Conservation (phyloP, 2,329 filamentous ascomycete species). For the Fusarium nurragi region DNA sequence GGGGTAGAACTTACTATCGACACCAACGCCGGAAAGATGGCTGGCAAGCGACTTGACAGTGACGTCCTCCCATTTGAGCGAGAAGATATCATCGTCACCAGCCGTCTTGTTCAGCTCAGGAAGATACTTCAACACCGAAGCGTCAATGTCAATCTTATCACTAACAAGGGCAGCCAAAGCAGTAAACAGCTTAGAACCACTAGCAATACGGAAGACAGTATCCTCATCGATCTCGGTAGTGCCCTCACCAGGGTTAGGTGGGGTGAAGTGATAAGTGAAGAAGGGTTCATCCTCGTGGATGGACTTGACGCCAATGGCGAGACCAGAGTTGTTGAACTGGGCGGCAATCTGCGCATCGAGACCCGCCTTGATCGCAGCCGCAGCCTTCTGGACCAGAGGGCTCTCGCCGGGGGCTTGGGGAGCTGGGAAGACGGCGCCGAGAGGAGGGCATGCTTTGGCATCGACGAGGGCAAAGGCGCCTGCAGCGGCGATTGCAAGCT, state of each 20-base stretch:
- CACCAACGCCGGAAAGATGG: constrained; percentile 56
- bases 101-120: constrained; percentile 48
- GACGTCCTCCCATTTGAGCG: constrained; percentile 58
- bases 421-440: constrained; percentile 54
- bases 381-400: constrained; percentile 43
- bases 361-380: constrained; percentile 31
- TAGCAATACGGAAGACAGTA: constrained; percentile 50
- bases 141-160: constrained; percentile 49
- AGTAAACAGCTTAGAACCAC: constrained; percentile 49
- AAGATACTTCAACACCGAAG: constrained; percentile 57
- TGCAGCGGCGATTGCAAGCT: constrained; percentile 26
- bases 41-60: constrained; percentile 57
- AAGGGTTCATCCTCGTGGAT: constrained; percentile 52
- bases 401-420: constrained; percentile 49
- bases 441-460: constrained; percentile 53
- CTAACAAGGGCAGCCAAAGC: constrained; percentile 47
- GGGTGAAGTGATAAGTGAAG: constrained; percentile 55
- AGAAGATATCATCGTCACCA: constrained; percentile 44
- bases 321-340: constrained; percentile 46
- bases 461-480: constrained; percentile 30
- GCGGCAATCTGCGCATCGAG: constrained; percentile 44
- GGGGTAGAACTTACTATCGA: constrained; percentile 45
- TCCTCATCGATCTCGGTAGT: constrained; percentile 43
- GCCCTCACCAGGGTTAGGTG: constrained; percentile 43
- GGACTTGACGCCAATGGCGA: constrained; percentile 54